Evolutionary conservation across 2,329 filamentous ascomycete genomes (phyloP), one percentile per base, ranked within the genome.

Genomic region (Dryadomyces sulphureus): DNA sequence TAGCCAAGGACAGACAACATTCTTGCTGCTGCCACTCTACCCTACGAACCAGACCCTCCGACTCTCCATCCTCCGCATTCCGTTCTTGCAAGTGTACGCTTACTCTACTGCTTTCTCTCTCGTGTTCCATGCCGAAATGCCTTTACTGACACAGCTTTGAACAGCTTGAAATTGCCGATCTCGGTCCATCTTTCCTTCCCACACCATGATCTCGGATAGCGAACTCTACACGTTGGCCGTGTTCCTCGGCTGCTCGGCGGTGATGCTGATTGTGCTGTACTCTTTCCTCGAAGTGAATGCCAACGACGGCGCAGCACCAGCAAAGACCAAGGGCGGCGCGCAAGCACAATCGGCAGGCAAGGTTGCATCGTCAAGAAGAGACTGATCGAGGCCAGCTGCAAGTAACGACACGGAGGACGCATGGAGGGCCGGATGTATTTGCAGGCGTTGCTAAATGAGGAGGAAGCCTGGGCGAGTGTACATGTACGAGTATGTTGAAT

Each of bases 201-300:
- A 19, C 45, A 84, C 57, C 42, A 98, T 98, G 92, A 96, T 98
- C 62, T 83, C 89, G 62, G 92, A 98, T 77, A 70, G 75, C 62
- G 81, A 92, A 54, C 81, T 98, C 57, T 95, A 96, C 73, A 76
- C 76, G 52, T 77, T 98, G 25, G 89, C 92, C 63, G 80, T 96
- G 62, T 90, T 95, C 63, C 84, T 98, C 49, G 92, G 92, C 67
- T 84, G 80, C 46, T 76, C 81, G 36, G 79, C 90, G 52, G 90
- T 96, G 85, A 70, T 95, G 39, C 74, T 98, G 51, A 95, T 96
- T 54, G 79, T 98, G 25, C 66, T 94, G 24, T 96, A 98, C 66
- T 88, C 96, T 65, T 96, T 93, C 67, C 79, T 98, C 57, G 90
- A 96, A 63, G 77, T 94, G 68, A 96, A 98, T 60, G 77, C 86